These are phyloP conservation scores for Trichomonas vaginalis DNA, from an alignment of 208 protist genomes.

Conservation along the genomic window DNA sequence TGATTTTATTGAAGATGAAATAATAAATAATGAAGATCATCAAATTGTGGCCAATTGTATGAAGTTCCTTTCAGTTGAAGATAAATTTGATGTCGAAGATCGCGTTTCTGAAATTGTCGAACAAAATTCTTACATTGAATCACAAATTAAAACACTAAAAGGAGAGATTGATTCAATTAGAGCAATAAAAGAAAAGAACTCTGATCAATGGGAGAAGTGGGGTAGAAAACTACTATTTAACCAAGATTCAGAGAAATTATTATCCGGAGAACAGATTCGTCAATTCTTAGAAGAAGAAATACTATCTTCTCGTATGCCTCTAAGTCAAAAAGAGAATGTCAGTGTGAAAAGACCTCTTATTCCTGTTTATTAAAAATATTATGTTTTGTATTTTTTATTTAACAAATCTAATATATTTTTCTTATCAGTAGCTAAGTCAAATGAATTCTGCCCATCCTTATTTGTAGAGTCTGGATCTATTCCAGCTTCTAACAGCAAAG, in stretches of 20 bases:
- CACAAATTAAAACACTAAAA: neutral
- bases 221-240: neutral
- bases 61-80: neutral
- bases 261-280: neutral
- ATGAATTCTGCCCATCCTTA: too few relatives aligned
- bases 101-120: neutral
- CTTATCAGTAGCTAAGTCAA: too few relatives aligned
- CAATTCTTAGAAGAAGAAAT: neutral
- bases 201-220: neutral
- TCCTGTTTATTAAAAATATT: too few relatives aligned
- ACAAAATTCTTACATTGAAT: neutral
- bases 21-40: neutral
- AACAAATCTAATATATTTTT: too few relatives aligned
- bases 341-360: too few relatives aligned
- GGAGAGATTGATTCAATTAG: neutral
- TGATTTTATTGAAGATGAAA: neutral
- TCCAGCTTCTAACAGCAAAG: too few relatives aligned
- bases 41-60: neutral
- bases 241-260: neutral
- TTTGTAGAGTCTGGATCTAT: too few relatives aligned
- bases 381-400: too few relatives aligned
- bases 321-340: too few relatives aligned
- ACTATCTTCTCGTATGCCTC: too few relatives aligned
- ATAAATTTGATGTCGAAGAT: neutral
- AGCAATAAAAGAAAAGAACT: neutral